Evolutionary conservation across 164 flowering plant species (phyloP), one percentile per base, ranked within the genome.

Genomic region (Piper longum): DNA sequence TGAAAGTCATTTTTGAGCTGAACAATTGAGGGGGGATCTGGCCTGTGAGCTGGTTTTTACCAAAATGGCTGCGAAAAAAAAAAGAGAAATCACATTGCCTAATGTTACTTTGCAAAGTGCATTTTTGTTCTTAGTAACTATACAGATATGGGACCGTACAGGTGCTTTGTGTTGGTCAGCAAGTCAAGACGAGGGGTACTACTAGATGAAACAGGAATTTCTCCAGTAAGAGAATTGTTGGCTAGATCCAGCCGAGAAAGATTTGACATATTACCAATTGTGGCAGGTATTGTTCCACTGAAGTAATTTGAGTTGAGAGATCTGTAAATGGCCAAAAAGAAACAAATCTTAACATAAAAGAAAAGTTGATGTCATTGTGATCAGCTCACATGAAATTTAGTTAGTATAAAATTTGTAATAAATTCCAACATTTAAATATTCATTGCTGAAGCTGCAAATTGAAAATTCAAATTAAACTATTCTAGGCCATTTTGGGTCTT

Each of bases 211-310:
- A 89, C 78, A 6, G 98, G 96, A 42, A 92, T 18, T 16, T 81
- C 0, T 67, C 96, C 98, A 54, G 70, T 78, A 66, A 92, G 69
- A 75, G 82, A 82, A 72, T 92, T 92, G 62, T 89, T 93, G n/a
- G 98, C 85, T 48, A 89, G 57, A 72, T 92, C 98, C 64, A 92
- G 73, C 96, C 96, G 89, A 73, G 83, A 85, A 41, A 92, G 77
- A 13, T 89, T 74, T 39, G 86, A 75, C 42, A 89, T 88, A n/a
- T 69, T 82, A 14, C 98, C 98, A 67, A 89, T 70, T 43, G 96
- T 79, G 55, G 86, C 73, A 45, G 96, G 98, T 65, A 92, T 86
- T 6, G 17, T 52, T 2, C 96, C 95, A 9, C 76, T 80, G 59
- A 89, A 84, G 66, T 86, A 86, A 74, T 92, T 92, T 5, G 87